Conservation (phyloP, 2,329 filamentous ascomycete species). For the Pseudogymnoascus sp. region DNA sequence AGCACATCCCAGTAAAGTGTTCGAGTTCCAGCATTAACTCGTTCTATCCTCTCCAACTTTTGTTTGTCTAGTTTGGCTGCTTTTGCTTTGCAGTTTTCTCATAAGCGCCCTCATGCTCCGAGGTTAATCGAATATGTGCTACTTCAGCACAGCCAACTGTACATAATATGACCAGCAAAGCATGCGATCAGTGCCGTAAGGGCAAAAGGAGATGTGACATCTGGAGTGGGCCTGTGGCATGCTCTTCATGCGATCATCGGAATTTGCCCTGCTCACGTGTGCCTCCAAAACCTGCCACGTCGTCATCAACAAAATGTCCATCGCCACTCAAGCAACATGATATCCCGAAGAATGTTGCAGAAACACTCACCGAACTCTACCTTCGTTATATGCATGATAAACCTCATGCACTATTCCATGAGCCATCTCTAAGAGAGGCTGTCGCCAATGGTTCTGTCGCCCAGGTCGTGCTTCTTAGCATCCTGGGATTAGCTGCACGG, state of each 20-base stretch:
- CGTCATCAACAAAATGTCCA: neutral
- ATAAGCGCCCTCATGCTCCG: neutral
- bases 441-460: constrained; percentile 6
- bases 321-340: neutral
- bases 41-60: neutral
- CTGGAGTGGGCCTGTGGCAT: neutral
- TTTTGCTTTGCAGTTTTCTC: neutral
- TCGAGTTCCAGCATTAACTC: neutral
- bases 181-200: neutral
- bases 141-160: neutral
- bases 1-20: neutral
- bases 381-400: constrained; percentile 21
- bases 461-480: neutral
- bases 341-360: neutral
- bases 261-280: neutral
- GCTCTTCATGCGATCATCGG: neutral
- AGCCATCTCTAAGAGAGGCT: constrained; percentile 10
- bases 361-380: constrained; percentile 23
- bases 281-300: neutral
- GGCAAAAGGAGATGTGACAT: neutral
- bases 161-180: neutral
- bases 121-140: neutral
- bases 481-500: neutral
- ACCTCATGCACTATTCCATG: constrained; percentile 24
- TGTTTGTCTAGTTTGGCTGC: neutral